Evolutionary conservation across 2,329 filamentous ascomycete species (phyloP).

Genomic region (Amesomyces nigricolor): DNA sequence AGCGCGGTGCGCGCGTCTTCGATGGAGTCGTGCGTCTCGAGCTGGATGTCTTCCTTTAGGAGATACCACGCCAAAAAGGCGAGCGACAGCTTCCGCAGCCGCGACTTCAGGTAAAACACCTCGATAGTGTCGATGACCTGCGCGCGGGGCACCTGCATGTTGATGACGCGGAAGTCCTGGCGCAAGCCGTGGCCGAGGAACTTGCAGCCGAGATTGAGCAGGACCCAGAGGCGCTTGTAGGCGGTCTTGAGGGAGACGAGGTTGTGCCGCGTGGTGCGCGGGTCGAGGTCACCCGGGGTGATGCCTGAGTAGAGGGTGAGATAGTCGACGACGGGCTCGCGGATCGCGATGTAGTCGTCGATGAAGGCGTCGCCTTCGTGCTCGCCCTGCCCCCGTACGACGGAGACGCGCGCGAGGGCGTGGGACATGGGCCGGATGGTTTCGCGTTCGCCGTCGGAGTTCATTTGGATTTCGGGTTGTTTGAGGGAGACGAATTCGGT

Average conservation of each 20-base stretch:
- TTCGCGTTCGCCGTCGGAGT: slow-evolving; percentile 85
- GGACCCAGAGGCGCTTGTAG: slow-evolving; percentile 97
- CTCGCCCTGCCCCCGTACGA: slow-evolving; percentile 73
- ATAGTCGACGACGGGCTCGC: slow-evolving; percentile 90
- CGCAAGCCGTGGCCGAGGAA: slow-evolving; percentile 92
- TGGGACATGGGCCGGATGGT: slow-evolving; percentile 88
- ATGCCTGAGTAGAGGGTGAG: slow-evolving; percentile 93
- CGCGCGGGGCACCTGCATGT: slow-evolving; percentile 84
- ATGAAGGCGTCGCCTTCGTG: slow-evolving; percentile 84
- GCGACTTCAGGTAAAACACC: slow-evolving; percentile 75
- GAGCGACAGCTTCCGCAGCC: slow-evolving; percentile 80
- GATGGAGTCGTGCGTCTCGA: slow-evolving; percentile 88
- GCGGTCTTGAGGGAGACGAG: slow-evolving; percentile 83
- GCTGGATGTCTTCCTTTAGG: slow-evolving; percentile 89
- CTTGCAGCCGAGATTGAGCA: slow-evolving; percentile 87
- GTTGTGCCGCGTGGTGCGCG: slow-evolving; percentile 69
- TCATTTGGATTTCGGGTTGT: slow-evolving; percentile 92
- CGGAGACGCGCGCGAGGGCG: slow-evolving; percentile 87
- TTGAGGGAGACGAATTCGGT: slow-evolving; percentile 94
- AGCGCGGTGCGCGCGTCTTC: slow-evolving; percentile 91
- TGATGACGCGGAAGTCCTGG: slow-evolving; percentile 96
- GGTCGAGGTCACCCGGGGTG: slow-evolving; percentile 75
- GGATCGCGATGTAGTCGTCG: slow-evolving; percentile 92
- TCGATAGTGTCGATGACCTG: slow-evolving; percentile 95
- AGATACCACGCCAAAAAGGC: slow-evolving; percentile 89